Conservation (phyloP, 2,329 filamentous ascomycete genomes). For the Immersiporthe knoxdaviesiana region DNA sequence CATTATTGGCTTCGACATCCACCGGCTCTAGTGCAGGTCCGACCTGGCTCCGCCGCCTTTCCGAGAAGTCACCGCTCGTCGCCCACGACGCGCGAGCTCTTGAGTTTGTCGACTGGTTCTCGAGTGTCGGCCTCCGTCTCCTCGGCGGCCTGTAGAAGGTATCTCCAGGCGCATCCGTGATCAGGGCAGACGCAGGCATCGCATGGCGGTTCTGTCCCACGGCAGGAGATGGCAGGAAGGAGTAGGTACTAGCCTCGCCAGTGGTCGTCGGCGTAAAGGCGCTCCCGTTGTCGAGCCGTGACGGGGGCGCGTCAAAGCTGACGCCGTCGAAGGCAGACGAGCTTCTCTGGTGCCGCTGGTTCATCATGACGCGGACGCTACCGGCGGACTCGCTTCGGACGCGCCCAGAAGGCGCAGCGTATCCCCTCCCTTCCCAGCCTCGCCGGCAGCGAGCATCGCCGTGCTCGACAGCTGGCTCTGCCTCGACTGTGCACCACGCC, state of each 20-base stretch:
- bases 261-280: constrained; percentile 75
- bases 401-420: constrained; percentile 56
- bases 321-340: constrained; percentile 59
- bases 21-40: constrained; percentile 41
- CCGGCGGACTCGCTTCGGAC: constrained; percentile 65
- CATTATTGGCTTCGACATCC: constrained; percentile 43
- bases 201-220: constrained; percentile 46
- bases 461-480: constrained; percentile 82
- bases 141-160: constrained; percentile 90
- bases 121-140: constrained; percentile 45
- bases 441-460: constrained; percentile 75
- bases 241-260: constrained; percentile 71
- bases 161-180: constrained; percentile 62
- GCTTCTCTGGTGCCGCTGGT: constrained; percentile 49
- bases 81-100: constrained; percentile 42
- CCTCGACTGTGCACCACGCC: constrained; percentile 66
- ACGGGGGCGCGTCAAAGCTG: constrained; percentile 48
- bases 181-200: constrained; percentile 49
- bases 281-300: constrained; percentile 60
- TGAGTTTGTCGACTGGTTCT: constrained; percentile 53
- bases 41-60: constrained; percentile 44
- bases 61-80: constrained; percentile 42
- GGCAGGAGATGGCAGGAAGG: constrained; percentile 66
- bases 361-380: constrained; percentile 56
- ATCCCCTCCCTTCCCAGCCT: constrained; percentile 66